Base-by-base conservation (phyloP, 2,329 filamentous ascomycete genomes). In the Talaromyces sp. region DNA sequence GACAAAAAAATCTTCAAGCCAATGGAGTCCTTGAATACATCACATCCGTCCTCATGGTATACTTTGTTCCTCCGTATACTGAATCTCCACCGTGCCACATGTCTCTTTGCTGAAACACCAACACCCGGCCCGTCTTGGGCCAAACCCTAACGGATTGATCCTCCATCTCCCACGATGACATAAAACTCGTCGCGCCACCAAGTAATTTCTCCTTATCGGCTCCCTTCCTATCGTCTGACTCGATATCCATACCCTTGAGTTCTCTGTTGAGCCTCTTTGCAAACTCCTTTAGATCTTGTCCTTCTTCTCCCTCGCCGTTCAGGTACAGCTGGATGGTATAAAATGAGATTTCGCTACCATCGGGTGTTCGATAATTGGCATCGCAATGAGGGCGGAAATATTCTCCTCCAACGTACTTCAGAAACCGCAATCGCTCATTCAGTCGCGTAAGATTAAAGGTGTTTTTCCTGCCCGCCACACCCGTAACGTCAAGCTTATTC, bases 371-470 rank as follows among this genome's bases (percentile, higher is more conserved):
- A 70, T 90, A 94, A 0, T 79, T 71, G 0, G 85, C 87, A 72
- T 94, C 91, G 69, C 84, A 88, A 73, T 94, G 91, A 3, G 88
- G 82, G 67, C 83, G 84, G 71, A 96, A 95, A 73, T 89, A 94
- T 71, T 93, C 88, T 0, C 90, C 91, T 0, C 82, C 78, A 0
- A 83, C 82, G 74, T 95, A 95, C 72, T 86, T 89, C 60, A 96
- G 78, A 71, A 93, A 93, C 31, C 92, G 81, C 84, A 93, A 84
- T 40, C 91, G 80, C 73, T 92, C 86, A 74, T 95, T 95, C 49
- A 91, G 74, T 10, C 88, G 64, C 1, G 73, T 73, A 17, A 79
- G 58, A 22, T 66, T 63, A 58, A 70, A 77, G 0, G 67, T 77
- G 64, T 83, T 81, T 0, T 77, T 74, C 3, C 81, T 74, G 65